Conservation (phyloP, 2,329 filamentous ascomycete species). For the Trichophyton rubrum region DNA sequence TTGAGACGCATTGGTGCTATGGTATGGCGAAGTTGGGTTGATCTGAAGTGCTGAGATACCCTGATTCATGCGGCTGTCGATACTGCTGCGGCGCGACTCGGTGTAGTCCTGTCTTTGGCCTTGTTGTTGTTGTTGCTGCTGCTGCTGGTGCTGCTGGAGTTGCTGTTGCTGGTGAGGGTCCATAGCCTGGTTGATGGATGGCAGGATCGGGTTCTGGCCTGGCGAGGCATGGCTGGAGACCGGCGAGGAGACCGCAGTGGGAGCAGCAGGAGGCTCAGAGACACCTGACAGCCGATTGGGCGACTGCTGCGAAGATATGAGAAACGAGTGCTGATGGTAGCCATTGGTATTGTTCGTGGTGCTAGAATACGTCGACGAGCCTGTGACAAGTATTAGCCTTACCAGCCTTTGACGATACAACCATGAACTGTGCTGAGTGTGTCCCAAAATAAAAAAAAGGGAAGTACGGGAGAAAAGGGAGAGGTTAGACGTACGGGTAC, state of each 20-base stretch:
- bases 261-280: slow-evolving; percentile 21
- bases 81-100: slow-evolving; percentile 38
- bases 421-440: neutral
- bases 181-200: slow-evolving; percentile 48
- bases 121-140: slow-evolving; percentile 9
- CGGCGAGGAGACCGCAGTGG: slow-evolving; percentile 1
- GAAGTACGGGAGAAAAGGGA: no score
- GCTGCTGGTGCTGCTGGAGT: neutral
- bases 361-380: slow-evolving; percentile 39
- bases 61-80: slow-evolving; percentile 39
- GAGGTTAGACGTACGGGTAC: slow-evolving; percentile 36
- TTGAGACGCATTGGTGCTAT: slow-evolving; percentile 36
- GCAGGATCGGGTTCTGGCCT: slow-evolving; percentile 33
- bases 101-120: slow-evolving; percentile 29
- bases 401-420: neutral
- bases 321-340: slow-evolving; percentile 33
- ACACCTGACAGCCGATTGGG: slow-evolving; percentile 30
- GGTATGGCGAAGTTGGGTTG: slow-evolving; percentile 34
- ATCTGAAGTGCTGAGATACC: slow-evolving; percentile 37
- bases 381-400: slow-evolving; percentile 16
- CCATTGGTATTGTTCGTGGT: slow-evolving; percentile 32
- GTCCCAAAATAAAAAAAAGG: neutral
- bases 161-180: slow-evolving; percentile 34
- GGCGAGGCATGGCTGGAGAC: neutral
- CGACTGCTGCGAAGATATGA: slow-evolving; percentile 34